Conservation (phyloP, 805 yeast species). For the Starmerella kuoi region DNA sequence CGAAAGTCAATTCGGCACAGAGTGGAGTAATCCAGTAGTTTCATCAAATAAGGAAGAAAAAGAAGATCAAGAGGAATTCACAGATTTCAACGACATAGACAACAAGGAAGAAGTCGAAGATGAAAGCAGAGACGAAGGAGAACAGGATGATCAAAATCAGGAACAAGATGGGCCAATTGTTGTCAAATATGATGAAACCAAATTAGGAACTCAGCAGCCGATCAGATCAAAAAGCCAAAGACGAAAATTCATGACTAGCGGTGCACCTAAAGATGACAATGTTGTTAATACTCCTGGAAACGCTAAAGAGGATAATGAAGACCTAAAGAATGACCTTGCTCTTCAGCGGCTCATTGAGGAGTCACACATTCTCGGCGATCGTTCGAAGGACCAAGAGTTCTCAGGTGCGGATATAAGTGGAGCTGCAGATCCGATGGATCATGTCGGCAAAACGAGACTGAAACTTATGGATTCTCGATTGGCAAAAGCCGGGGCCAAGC, state of each 20-base stretch:
- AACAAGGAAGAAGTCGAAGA: constrained; percentile 2
- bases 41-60: neutral
- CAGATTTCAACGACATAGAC: constrained; percentile 6
- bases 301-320: constrained; percentile 32
- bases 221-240: constrained; percentile 20
- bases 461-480: constrained; percentile 30
- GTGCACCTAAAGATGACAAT: constrained; percentile 27
- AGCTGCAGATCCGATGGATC: constrained; percentile 27
- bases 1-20: constrained; percentile 29
- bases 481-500: constrained; percentile 27
- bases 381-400: constrained; percentile 20
- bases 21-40: constrained; percentile 23
- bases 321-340: constrained; percentile 54
- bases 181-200: constrained; percentile 26
- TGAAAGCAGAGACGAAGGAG: constrained; percentile 18
- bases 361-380: constrained; percentile 44
- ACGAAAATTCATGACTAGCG: constrained; percentile 21
- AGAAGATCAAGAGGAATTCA: constrained; percentile 10
- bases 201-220: constrained; percentile 17
- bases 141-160: constrained; percentile 27
- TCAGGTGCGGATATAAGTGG: constrained; percentile 29
- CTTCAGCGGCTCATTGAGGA: constrained; percentile 55
- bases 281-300: constrained; percentile 6
- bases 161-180: constrained; percentile 26
- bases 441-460: constrained; percentile 31